These are phyloP conservation scores for Cordia subcordata DNA, from an alignment of 257 asterid genomes.

Conservation along the genomic window DNA sequence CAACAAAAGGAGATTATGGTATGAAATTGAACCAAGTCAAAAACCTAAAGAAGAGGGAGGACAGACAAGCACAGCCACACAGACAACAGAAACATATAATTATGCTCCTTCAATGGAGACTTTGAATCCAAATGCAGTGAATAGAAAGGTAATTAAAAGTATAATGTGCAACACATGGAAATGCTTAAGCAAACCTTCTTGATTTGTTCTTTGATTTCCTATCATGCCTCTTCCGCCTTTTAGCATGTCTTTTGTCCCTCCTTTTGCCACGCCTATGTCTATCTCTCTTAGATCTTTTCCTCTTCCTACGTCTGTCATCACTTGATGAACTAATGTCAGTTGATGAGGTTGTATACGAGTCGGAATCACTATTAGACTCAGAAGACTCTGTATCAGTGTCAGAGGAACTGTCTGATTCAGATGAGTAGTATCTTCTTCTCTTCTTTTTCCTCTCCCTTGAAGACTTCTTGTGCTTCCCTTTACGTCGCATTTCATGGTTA, in stretches of 20 bases:
- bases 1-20: too few species aligned
- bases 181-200: conserved; percentile 46
- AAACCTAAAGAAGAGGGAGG: too few species aligned
- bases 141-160: background rate
- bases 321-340: conserved; percentile 80
- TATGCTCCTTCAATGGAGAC: background rate
- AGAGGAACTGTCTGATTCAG: conserved; percentile 85
- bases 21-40: too few species aligned
- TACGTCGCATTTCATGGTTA: conserved; percentile 43
- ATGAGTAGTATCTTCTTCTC: conserved; percentile 65
- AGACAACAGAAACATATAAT: background rate
- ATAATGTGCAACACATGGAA: conserved; percentile 17
- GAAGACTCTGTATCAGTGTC: conserved; percentile 70
- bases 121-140: background rate
- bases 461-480: conserved; percentile 80
- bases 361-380: conserved; percentile 77
- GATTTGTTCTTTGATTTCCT: conserved; percentile 69
- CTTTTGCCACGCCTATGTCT: conserved; percentile 54
- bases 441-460: conserved; percentile 60
- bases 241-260: conserved; percentile 68
- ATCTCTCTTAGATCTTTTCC: conserved; percentile 83
- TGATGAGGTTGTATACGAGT: conserved; percentile 56
- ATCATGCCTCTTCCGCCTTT: conserved; percentile 76
- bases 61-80: too few species aligned
- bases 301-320: conserved; percentile 71